A percentile compares a stretch with the other conserved stretches of the same genome.
Evolutionary conservation across 306 rosid genomes (phyloP).

Genomic region (Pyrus pyrifolia): DNA sequence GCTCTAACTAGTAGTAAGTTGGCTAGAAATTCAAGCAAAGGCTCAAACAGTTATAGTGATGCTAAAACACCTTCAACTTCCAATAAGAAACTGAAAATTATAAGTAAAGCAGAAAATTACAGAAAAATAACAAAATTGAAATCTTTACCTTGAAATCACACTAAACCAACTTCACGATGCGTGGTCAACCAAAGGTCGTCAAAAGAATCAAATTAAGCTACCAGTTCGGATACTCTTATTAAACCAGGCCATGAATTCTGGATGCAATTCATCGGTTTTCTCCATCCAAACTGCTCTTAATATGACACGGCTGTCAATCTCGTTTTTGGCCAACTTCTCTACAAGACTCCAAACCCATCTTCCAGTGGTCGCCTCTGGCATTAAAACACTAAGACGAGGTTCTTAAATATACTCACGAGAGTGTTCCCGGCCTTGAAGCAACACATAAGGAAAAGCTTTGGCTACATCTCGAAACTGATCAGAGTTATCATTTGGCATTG

Average conservation of each 20-base stretch:
- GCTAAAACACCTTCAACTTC: no score
- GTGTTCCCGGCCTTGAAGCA: conserved; percentile 76
- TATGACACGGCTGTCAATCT: conserved; percentile 41
- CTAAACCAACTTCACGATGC: conserved; percentile 46
- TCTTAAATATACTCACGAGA: conserved; percentile 52
- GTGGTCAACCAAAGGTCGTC: conserved; percentile 55
- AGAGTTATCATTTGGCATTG: conserved; percentile 9
- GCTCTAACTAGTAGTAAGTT: no score
- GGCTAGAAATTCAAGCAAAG: no score
- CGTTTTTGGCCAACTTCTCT: conserved; percentile 33
- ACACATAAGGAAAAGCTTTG: conserved; percentile 54
- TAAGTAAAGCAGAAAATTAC: no score
- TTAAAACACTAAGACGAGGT: conserved; percentile 60
- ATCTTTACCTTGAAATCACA: no score
- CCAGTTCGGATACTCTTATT: conserved; percentile 44
- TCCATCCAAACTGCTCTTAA: conserved; percentile 64
- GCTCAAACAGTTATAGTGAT: no score
- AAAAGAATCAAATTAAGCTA: background rate
- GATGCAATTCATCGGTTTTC: conserved; percentile 50
- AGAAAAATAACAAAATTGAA: no score
- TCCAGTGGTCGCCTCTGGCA: conserved; percentile 64
- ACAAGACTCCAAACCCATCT: conserved; percentile 70
- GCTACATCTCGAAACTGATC: no score
- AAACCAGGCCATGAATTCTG: conserved; percentile 81
- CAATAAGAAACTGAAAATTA: no score